Evolutionary conservation across 2,329 filamentous ascomycete genomes (phyloP).

Genomic region (Epichloe elymi): DNA sequence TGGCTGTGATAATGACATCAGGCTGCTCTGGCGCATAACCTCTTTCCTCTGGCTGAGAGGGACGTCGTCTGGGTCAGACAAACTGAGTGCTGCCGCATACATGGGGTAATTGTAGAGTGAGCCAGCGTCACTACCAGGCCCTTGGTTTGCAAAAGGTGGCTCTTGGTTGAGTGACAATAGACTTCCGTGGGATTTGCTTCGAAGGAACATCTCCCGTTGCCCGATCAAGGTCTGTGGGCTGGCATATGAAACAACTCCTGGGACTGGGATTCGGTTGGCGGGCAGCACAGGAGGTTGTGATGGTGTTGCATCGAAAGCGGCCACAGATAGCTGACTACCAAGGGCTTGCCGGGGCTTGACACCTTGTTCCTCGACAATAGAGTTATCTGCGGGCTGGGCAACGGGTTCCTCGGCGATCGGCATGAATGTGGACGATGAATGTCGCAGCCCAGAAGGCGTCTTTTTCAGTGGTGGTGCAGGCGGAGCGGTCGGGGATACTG

Average conservation of each 20-base stretch:
- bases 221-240: constrained; percentile 43
- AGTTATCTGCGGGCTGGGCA: constrained; percentile 7
- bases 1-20: constrained; percentile 18
- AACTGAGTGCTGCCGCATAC: constrained; percentile 15
- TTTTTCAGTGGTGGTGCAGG: constrained; percentile 10
- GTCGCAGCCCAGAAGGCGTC: constrained; percentile 11
- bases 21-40: constrained; percentile 42
- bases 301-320: constrained; percentile 9
- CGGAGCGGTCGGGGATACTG: background rate
- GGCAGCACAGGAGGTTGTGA: background rate
- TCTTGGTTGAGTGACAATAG: constrained; percentile 17
- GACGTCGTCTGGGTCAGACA: constrained; percentile 49
- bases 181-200: constrained; percentile 35
- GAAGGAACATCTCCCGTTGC: constrained; percentile 40
- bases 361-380: constrained; percentile 5
- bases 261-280: constrained; percentile 17
- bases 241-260: constrained; percentile 36
- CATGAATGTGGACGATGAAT: constrained; percentile 15
- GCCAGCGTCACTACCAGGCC: constrained; percentile 27
- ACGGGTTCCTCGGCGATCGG: constrained; percentile 32
- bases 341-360: background rate
- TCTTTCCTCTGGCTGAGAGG: constrained; percentile 55
- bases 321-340: constrained; percentile 12
- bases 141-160: constrained; percentile 12
- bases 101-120: constrained; percentile 25